Conservation (phyloP, 2,329 filamentous ascomycete genomes). For the Nemania sp. region DNA sequence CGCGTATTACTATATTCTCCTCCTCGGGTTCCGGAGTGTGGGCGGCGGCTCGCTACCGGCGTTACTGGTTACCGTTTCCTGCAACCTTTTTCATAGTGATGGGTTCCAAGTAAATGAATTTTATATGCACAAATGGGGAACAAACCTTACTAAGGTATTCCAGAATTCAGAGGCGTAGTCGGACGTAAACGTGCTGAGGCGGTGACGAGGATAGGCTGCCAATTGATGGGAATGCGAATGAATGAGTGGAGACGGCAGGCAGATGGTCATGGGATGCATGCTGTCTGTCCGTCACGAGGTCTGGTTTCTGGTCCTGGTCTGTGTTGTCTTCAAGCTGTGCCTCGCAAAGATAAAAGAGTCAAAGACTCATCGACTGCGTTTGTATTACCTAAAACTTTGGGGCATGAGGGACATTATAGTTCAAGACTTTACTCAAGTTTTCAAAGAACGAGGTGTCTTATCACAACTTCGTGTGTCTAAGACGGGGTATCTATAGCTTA, state of each 20-base stretch:
- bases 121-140: neutral
- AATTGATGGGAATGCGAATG: constrained; percentile 6
- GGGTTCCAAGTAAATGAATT: neutral
- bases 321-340: constrained; percentile 5
- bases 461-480: neutral
- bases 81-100: too few species aligned
- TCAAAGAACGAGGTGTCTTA: neutral
- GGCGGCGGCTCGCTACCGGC: too few species aligned
- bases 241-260: constrained; percentile 21
- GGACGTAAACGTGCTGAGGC: constrained; percentile 21
- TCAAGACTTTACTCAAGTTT: neutral
- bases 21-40: neutral
- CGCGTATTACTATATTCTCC: neutral
- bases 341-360: neutral
- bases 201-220: constrained; percentile 25
- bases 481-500: neutral
- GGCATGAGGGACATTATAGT: neutral
- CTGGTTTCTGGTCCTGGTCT: too few species aligned
- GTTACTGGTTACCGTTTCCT: neutral
- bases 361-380: neutral
- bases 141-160: constrained; percentile 7
- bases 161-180: constrained; percentile 4
- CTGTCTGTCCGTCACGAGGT: constrained; percentile 32
- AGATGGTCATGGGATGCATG: constrained; percentile 29
- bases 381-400: neutral